These are phyloP conservation scores for Trichophyton equinum DNA, from an alignment of 2,329 filamentous ascomycete species.

Conservation along the genomic window DNA sequence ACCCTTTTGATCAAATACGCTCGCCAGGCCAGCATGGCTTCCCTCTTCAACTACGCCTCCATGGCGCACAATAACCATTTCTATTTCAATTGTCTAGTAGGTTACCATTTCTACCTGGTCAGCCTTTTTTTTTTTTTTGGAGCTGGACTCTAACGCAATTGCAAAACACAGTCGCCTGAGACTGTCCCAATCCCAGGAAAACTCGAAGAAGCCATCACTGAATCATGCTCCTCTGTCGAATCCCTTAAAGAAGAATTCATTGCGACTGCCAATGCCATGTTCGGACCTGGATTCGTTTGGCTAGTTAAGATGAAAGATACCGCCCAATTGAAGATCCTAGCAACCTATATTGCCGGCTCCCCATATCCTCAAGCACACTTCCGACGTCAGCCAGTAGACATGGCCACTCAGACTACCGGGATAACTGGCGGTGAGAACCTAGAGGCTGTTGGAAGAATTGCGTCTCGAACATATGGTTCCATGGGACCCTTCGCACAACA, in stretches of 20 bases:
- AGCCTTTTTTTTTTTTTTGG: background rate
- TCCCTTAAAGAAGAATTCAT: slow-evolving; percentile 70
- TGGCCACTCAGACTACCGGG: slow-evolving; percentile 30
- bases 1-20: slow-evolving; percentile 62
- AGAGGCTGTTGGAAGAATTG: slow-evolving; percentile 10
- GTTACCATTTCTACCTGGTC: slow-evolving; percentile 29
- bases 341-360: slow-evolving; percentile 83
- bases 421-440: slow-evolving; percentile 14
- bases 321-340: slow-evolving; percentile 53
- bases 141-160: background rate
- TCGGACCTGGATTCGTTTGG: slow-evolving; percentile 96
- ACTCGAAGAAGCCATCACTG: slow-evolving; percentile 49
- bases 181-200: slow-evolving; percentile 41
- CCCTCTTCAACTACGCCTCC: slow-evolving; percentile 88
- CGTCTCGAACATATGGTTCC: slow-evolving; percentile 14
- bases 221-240: slow-evolving; percentile 69
- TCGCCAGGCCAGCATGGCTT: slow-evolving; percentile 63
- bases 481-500: slow-evolving; percentile 18
- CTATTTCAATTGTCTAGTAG: slow-evolving; percentile 38
- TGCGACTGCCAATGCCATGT: slow-evolving; percentile 75
- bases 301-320: slow-evolving; percentile 52
- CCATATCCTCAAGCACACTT: slow-evolving; percentile 78
- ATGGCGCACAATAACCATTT: slow-evolving; percentile 83
- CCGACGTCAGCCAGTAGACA: slow-evolving; percentile 48
- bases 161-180: slow-evolving; percentile 26